Base-by-base conservation (phyloP, 495 filamentous ascomycete genomes). In the Penicillium canescens region DNA sequence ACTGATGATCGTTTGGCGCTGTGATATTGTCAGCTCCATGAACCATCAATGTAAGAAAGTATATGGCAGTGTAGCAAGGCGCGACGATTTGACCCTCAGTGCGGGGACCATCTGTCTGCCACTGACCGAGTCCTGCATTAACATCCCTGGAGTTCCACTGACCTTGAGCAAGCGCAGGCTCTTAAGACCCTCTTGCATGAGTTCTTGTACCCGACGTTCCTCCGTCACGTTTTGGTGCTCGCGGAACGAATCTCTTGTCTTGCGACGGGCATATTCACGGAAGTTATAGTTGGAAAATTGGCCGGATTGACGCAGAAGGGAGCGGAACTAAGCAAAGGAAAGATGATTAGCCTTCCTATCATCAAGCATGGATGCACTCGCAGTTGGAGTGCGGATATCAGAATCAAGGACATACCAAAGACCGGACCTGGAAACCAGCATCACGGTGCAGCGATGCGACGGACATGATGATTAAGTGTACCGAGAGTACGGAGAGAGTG, bases 271-370 rank as follows among this genome's bases (percentile, higher is more conserved):
- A 74, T 97, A 98, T 62, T 98, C 93, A 67, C 94, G 84, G 80
- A 96, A 98, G 71, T 97, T 98, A 80, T 96, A 98, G 55, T 86
- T 80, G 46, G 92, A 84, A 71, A 98, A 98, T 60, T 95, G 89
- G 45, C 83, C 80, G 14, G 90, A 85, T 71, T 92, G 88, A 31
- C 94, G 90, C 60, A 96, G 78, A 55, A 98, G 80, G 55, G 92
- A 92, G 42, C 95, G 93, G 76, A 95, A 97, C 91, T 97, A 60
- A 33, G 43, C 11, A 13, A 35, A 36, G 5, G 12, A 47, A 21
- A 14, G 12, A 20, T 7, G 21, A 23, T 8, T 16, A 34, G 4
- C 0, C 4, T 39, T 48, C 21, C 21, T 49, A 31, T 40, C 42
- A 18, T 18, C 10, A 47, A 34, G 18, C 16, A 59, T 6, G 12